Evolutionary conservation across 2,329 filamentous ascomycete genomes (phyloP).

Genomic region (Colletotrichum echinochloae): DNA sequence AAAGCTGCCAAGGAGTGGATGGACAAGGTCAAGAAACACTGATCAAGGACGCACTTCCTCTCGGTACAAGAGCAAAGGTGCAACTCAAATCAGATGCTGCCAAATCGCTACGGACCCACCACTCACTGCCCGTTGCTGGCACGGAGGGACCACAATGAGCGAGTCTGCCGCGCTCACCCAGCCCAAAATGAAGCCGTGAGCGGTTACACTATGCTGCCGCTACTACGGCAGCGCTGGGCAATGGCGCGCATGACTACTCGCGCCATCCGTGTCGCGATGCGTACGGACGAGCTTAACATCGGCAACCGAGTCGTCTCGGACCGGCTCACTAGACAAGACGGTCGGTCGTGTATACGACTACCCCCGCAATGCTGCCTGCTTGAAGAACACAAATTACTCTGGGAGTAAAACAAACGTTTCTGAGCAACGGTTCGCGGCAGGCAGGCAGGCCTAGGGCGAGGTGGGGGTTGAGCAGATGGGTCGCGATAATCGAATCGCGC

Average conservation of each 20-base stretch:
- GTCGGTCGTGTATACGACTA: not conserved
- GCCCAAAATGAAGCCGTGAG: not conserved
- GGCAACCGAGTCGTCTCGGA: constrained; percentile 18
- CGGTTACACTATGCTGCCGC: not conserved
- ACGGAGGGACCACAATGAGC: not conserved
- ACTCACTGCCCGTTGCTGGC: no score
- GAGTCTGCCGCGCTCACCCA: not conserved
- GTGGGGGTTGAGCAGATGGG: not conserved
- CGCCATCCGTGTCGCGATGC: not conserved
- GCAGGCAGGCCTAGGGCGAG: not conserved
- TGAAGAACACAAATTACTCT: not conserved
- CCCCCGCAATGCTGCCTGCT: not conserved
- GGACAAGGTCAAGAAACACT: constrained; percentile 62
- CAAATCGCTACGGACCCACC: not conserved
- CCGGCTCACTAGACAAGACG: not conserved
- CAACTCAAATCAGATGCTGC: not conserved
- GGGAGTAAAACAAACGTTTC: not conserved
- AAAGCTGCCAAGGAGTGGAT: constrained; percentile 79
- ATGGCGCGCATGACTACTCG: not conserved
- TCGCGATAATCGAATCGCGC: constrained; percentile 17
- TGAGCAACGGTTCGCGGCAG: not conserved
- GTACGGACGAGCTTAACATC: not conserved
- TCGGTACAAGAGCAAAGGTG: not conserved
- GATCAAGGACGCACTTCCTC: constrained; percentile 29
- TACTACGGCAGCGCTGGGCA: not conserved